These are phyloP conservation scores for Sistotremastrum suecicum DNA, from an alignment of 768 basidiomycete genomes.

Conservation along the genomic window DNA sequence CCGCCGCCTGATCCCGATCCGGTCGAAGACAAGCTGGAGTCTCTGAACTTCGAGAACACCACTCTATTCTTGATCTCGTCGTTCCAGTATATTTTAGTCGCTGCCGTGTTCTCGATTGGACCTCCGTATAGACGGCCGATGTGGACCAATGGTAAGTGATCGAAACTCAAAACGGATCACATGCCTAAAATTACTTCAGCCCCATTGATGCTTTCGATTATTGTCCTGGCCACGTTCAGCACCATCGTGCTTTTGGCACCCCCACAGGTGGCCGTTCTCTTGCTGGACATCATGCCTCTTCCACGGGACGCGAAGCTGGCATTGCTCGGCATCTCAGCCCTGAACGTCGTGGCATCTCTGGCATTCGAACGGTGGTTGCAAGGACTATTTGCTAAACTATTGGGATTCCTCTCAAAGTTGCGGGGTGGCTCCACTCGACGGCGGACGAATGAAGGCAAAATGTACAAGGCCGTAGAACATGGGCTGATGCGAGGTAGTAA, in stretches of 20 bases:
- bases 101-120: conserved; percentile 95
- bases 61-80: conserved; percentile 86
- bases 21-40: conserved; percentile 57
- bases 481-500: conserved; percentile 26
- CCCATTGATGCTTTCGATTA: conserved; percentile 70
- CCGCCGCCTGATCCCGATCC: conserved; percentile 40
- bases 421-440: conserved; percentile 23
- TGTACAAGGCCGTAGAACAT: conserved; percentile 77
- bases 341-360: conserved; percentile 61
- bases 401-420: conserved; percentile 33
- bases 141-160: conserved; percentile 76
- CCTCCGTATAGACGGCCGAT: conserved; percentile 92
- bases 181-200: conserved; percentile 25
- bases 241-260: conserved; percentile 64
- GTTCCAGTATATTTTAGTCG: conserved; percentile 97
- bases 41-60: conserved; percentile 86
- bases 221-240: conserved; percentile 56
- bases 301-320: conserved; percentile 53
- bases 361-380: conserved; percentile 68
- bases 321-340: conserved; percentile 48
- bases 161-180: neutral
- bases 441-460: conserved; percentile 49
- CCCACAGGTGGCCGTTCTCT: conserved; percentile 35
- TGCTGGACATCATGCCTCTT: conserved; percentile 69
- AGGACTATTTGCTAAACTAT: conserved; percentile 36